phyloP scores from a whole-genome alignment of 1,139 yeast genomes.

The Kodamaea ohmeri region DNA sequence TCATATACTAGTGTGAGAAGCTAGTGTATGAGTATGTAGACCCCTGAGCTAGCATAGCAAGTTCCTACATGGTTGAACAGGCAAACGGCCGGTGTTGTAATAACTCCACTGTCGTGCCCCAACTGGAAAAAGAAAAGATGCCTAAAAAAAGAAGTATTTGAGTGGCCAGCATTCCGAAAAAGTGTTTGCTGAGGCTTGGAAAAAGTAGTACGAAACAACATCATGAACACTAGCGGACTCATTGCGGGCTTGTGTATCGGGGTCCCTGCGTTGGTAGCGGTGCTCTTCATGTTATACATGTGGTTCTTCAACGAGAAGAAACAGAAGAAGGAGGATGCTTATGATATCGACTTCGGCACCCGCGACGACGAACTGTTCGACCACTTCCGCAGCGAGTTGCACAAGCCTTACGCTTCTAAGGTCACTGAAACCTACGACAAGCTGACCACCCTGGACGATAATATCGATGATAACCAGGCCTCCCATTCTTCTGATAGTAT shows the following conservation, averaged over 20 bases:
- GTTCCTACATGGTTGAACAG: no score
- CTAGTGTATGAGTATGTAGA: no score
- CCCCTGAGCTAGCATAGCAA: no score
- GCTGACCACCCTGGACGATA: slow-evolving; percentile 5
- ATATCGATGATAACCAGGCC: slow-evolving; percentile 1
- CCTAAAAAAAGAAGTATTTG: slow-evolving; percentile 3
- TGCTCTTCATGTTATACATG: slow-evolving; percentile 20
- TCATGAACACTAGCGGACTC: slow-evolving; percentile 16
- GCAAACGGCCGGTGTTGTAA: no score
- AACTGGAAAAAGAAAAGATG: slow-evolving; percentile 2
- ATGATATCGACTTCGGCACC: slow-evolving; percentile 36
- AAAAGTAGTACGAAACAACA: slow-evolving; percentile 1
- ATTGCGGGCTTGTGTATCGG: slow-evolving; percentile 48
- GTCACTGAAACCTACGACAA: slow-evolving; percentile 6
- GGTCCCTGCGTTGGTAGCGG: slow-evolving; percentile 33
- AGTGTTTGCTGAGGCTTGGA: slow-evolving; percentile 1
- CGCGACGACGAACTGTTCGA: slow-evolving; percentile 39
- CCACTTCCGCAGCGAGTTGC: slow-evolving; percentile 40
- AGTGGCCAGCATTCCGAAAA: slow-evolving; percentile 6
- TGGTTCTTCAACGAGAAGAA: slow-evolving; percentile 30
- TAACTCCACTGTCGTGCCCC: background rate
- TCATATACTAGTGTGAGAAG: no score
- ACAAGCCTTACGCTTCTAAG: slow-evolving; percentile 19
- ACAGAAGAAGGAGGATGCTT: slow-evolving; percentile 33
- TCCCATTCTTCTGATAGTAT: slow-evolving; percentile 13